Conservation (phyloP, 306 rosid genomes). For the Oemleria cerasiformis region DNA sequence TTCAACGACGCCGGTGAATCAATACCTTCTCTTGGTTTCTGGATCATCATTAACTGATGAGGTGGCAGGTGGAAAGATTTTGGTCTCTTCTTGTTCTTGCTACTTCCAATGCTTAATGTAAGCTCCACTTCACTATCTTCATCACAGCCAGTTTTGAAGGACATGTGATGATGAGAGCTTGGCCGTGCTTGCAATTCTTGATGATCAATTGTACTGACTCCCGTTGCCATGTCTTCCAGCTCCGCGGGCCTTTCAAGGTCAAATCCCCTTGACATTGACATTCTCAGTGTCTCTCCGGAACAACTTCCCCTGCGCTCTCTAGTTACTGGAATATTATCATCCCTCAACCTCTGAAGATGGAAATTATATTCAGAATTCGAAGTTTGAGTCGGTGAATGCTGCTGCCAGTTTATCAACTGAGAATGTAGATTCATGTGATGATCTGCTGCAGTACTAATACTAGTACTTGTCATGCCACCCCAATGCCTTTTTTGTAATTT, state of each 20-base stretch:
- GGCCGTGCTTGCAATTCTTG: conserved; percentile 42
- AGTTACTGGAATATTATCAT: conserved; percentile 33
- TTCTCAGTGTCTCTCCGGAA: conserved; percentile 55
- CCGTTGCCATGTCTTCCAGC: conserved; percentile 39
- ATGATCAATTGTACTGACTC: conserved; percentile 35
- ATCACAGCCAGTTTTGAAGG: conserved; percentile 31
- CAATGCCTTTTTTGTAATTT: conserved; percentile 32
- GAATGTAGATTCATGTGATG: conserved; percentile 25
- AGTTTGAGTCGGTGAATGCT: conserved; percentile 28
- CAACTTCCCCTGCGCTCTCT: conserved; percentile 81
- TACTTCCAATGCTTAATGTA: conserved; percentile 80
- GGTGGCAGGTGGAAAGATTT: conserved; percentile 17
- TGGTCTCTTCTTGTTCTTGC: conserved; percentile 48
- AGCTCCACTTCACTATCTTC: conserved; percentile 81
- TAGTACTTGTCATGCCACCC: conserved; percentile 32
- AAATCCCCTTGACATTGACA: conserved; percentile 53
- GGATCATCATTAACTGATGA: conserved; percentile 14
- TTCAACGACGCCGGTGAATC: conserved; percentile 57
- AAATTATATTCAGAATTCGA: conserved; percentile 28
- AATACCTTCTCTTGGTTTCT: conserved; percentile 34
- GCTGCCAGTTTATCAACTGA: conserved; percentile 35
- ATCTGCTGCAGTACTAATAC: conserved; percentile 4
- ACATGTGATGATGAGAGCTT: conserved; percentile 27
- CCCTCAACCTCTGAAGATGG: conserved; percentile 44
- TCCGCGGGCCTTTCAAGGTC: conserved; percentile 65